Percentiles rank a stretch among this genome's conserved stretches.
Evolutionary conservation across 768 basidiomycete genomes (phyloP).

Genomic region (Botryobasidium botryosum): DNA sequence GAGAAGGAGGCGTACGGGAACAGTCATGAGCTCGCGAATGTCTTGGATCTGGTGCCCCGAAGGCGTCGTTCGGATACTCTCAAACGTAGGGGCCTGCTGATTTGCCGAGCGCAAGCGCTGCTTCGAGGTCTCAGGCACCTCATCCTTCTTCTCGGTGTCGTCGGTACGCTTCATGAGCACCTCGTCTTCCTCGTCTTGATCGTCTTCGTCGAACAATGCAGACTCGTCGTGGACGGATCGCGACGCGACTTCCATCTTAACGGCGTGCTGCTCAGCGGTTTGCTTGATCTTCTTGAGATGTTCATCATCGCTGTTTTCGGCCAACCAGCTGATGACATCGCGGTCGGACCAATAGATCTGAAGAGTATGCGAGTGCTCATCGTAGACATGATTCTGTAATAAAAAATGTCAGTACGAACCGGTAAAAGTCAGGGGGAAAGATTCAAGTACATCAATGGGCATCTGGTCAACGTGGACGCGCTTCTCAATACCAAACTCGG

Average conservation of each 20-base stretch:
- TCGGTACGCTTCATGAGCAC: constrained; percentile 54
- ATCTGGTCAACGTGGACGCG: constrained; percentile 97
- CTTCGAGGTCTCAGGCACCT: constrained; percentile 43
- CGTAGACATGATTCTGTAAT: constrained; percentile 77
- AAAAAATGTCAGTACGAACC: constrained; percentile 12
- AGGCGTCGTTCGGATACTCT: constrained; percentile 54
- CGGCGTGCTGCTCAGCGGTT: constrained; percentile 76
- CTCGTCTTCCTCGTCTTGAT: constrained; percentile 59
- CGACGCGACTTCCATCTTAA: constrained; percentile 82
- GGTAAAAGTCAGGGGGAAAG: neutral
- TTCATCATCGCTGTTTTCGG: constrained; percentile 90
- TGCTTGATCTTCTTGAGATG: constrained; percentile 89
- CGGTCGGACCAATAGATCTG: constrained; percentile 92
- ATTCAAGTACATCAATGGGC: constrained; percentile 87
- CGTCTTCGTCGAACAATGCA: constrained; percentile 79
- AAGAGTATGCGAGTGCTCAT: constrained; percentile 82
- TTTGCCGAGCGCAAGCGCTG: constrained; percentile 65
- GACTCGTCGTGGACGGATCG: constrained; percentile 75
- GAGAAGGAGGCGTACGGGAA: constrained; percentile 46
- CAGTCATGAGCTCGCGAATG: constrained; percentile 81
- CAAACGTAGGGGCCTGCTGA: constrained; percentile 63
- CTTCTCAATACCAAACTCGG: constrained; percentile 98
- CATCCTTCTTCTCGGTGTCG: constrained; percentile 18
- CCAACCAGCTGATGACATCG: constrained; percentile 89
- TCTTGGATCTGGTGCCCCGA: constrained; percentile 92